phyloP scores from a whole-genome alignment of 2,329 filamentous ascomycete species.

The Exutisphaerella laricina region DNA sequence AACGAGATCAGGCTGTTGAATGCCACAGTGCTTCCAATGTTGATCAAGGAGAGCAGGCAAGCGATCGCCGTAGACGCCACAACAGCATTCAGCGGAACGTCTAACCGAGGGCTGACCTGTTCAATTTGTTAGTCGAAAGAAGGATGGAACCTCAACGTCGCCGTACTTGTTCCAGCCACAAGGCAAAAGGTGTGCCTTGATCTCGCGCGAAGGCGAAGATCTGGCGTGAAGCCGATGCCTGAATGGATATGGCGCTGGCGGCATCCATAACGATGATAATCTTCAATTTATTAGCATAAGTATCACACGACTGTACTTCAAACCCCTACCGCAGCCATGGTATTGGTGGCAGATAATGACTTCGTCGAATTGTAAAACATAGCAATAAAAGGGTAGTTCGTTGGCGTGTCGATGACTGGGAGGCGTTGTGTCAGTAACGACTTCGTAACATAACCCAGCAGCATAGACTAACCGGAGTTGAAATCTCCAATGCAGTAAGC shows the following conservation, averaged over 20 bases:
- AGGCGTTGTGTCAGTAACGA: conserved; percentile 22
- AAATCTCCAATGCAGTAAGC: conserved; percentile 18
- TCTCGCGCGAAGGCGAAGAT: conserved; percentile 13
- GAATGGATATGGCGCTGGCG: conserved; percentile 19
- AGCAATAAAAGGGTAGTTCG: conserved; percentile 22
- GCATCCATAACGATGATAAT: conserved; percentile 25
- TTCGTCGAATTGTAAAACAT: conserved; percentile 26
- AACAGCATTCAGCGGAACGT: conserved; percentile 17
- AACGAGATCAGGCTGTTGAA: conserved; percentile 39
- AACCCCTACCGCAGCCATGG: conserved; percentile 19
- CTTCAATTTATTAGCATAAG: conserved; percentile 8
- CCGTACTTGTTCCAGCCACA: conserved; percentile 4
- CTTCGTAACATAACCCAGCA: conserved; percentile 4
- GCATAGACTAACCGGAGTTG: conserved; percentile 4
- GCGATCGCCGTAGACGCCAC: conserved; percentile 11
- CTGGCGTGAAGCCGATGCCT: conserved; percentile 24
- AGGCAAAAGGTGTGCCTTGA: conserved; percentile 7
- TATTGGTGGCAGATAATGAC: conserved; percentile 21
- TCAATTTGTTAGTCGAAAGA: conserved; percentile 1
- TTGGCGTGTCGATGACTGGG: conserved; percentile 25
- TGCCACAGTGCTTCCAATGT: conserved; percentile 35
- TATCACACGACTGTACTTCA: conserved; percentile 4
- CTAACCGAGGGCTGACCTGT: conserved; percentile 7
- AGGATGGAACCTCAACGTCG: too few relatives aligned
- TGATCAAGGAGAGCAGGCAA: conserved; percentile 24